Base-by-base conservation (phyloP, 768 basidiomycete genomes). In the Trametes coccinea region DNA sequence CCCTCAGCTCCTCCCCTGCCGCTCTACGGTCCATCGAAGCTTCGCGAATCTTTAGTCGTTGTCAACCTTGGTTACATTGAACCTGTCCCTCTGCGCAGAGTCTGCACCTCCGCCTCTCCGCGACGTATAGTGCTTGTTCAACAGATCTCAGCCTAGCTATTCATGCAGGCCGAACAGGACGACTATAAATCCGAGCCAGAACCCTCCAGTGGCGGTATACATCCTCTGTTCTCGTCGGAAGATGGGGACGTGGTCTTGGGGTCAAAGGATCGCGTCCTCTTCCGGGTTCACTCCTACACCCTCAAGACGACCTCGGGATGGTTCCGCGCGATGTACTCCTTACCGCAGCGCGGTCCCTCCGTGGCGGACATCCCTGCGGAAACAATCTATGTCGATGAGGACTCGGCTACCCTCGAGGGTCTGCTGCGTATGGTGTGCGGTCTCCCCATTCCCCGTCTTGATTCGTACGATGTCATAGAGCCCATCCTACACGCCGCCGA, bases 251-350 rank as follows among this genome's bases (percentile, higher is more conserved):
- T 85, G 22, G 73, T 87, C 7, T 73, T 89, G 5, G 78, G 79
- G 16, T 78, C 83, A 16, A 82, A 80, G 56, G 75, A 81, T 56
- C 79, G 80, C 30, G 72, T 75, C 5, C 73, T 79, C 66, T 88
- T 88, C 69, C 79, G 81, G 30, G 77, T 87, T 14, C 86, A 87
- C 59, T 80, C 83, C 0, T 81, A 77, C 72, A 83, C 82, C 1
- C 76, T 89, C 44, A 86, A 83, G 67, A 83, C 80, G 16, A 86
- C 87, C 0, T 87, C 86, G 4, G 82, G 83, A 22, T 88, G 86
- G 81, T 87, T 86, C 69, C 78, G 82, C 11, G 71, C 82, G 5
- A 84, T 87, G 74, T 84, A 86, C 69, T 78, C 80, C 22, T 75
- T 89, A 0, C 87, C 87, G 1, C 80, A 82, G 67, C 61, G 51